Conservation (phyloP, 306 rosid species). For the Urtica urens region DNA sequence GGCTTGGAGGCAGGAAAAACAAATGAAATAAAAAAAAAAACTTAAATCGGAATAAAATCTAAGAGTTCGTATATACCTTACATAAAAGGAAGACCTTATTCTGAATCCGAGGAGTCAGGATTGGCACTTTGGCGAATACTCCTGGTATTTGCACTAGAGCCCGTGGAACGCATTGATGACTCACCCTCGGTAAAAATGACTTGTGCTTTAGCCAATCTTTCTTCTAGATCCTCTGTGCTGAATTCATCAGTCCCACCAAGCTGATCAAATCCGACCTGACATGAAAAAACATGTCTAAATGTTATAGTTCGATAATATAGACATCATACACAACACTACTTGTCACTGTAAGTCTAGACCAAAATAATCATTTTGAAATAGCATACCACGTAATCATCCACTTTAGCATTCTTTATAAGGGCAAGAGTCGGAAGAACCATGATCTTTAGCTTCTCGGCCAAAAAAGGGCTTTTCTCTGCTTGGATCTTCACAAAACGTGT, state of each 20-base stretch:
- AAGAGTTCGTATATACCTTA: no score
- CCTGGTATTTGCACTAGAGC: slow-evolving; percentile 40
- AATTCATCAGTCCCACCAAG: slow-evolving; percentile 92
- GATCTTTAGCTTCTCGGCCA: slow-evolving; percentile 86
- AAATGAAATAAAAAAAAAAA: no score
- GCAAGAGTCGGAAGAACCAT: slow-evolving; percentile 89
- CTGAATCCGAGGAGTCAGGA: slow-evolving; percentile 87
- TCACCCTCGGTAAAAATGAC: slow-evolving; percentile 77
- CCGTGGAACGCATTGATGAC: slow-evolving; percentile 45
- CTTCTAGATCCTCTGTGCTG: slow-evolving; percentile 83
- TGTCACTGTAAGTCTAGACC: neutral
- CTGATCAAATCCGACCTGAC: slow-evolving; percentile 90
- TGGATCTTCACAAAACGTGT: slow-evolving; percentile 72
- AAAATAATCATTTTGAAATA: neutral
- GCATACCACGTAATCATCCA: slow-evolving; percentile 92
- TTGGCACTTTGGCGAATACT: slow-evolving; percentile 57
- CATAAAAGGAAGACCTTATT: no score
- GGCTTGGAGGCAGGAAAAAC: no score
- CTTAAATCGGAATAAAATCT: no score
- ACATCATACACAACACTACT: no score
- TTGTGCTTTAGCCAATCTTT: slow-evolving; percentile 77
- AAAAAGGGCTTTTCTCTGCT: slow-evolving; percentile 93
- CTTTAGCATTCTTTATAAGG: slow-evolving; percentile 87
- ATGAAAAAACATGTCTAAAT: neutral
- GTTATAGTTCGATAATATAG: neutral